A percentile compares a stretch with the other conserved stretches of the same genome.
Evolutionary conservation across 805 yeast genomes (phyloP).

Genomic region (Yamadazyma olivae): DNA sequence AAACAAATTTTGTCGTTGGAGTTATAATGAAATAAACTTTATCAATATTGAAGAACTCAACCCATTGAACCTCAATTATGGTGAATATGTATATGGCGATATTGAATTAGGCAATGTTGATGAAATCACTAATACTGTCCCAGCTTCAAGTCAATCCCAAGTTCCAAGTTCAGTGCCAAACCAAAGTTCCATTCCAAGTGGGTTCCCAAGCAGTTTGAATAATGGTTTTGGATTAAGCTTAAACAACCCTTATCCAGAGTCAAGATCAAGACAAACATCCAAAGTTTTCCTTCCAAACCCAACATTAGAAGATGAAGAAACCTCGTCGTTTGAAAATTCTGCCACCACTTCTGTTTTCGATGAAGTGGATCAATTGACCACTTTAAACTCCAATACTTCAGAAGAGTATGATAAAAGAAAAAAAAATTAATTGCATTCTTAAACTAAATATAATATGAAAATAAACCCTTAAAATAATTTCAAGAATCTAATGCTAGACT

Average conservation of each 20-base stretch:
- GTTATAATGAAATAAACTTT: slow-evolving; percentile 42
- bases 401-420: slow-evolving; percentile 18
- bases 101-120: slow-evolving; percentile 5
- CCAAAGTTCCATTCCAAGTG: not conserved
- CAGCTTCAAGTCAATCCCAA: not conserved
- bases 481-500: no score
- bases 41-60: slow-evolving; percentile 25
- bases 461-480: not conserved
- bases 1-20: slow-evolving; percentile 66
- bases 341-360: slow-evolving; percentile 40
- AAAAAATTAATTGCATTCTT: slow-evolving; percentile 4
- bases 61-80: slow-evolving; percentile 23
- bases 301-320: slow-evolving; percentile 15
- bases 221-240: slow-evolving; percentile 1
- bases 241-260: slow-evolving; percentile 9
- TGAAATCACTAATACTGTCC: not conserved
- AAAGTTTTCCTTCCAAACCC: slow-evolving; percentile 16
- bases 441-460: no score
- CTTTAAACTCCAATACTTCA: slow-evolving; percentile 33
- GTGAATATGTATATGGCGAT: slow-evolving; percentile 14
- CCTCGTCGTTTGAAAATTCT: slow-evolving; percentile 30
- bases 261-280: slow-evolving; percentile 30
- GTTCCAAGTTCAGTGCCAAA: not conserved
- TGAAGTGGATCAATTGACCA: slow-evolving; percentile 24
- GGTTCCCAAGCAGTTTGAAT: not conserved